Conservation (phyloP, 2,329 filamentous ascomycete genomes). For the Thermoascus crustaceus region DNA sequence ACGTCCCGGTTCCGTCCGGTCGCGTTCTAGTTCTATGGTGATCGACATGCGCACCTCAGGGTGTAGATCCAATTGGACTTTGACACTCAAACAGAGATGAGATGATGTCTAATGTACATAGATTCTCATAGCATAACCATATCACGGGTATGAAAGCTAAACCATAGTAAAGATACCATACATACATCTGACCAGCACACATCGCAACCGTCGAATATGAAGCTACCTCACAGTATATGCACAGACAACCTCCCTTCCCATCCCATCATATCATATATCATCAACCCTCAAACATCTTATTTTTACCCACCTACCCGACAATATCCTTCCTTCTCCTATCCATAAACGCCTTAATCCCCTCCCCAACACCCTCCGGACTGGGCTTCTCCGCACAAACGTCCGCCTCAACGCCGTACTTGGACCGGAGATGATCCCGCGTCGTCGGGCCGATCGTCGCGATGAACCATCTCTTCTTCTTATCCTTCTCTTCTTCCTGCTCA, state of each 20-base stretch:
- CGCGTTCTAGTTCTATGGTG: no score
- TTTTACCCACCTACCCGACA: not conserved
- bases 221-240: no score
- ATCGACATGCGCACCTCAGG: no score
- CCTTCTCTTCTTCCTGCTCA: slow-evolving; percentile 9
- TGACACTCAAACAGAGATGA: no score
- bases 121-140: no score
- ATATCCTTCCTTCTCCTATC: slow-evolving; percentile 7
- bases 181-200: no score
- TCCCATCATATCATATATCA: slow-evolving; percentile 48
- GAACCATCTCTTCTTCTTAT: slow-evolving; percentile 25
- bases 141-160: not conserved
- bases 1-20: no score
- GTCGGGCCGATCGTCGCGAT: slow-evolving; percentile 91
- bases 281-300: no score
- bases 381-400: slow-evolving; percentile 67
- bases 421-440: slow-evolving; percentile 63
- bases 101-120: no score
- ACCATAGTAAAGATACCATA: no score
- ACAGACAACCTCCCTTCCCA: slow-evolving; percentile 47
- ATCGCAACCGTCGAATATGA: no score
- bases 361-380: slow-evolving; percentile 68
- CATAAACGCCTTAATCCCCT: slow-evolving; percentile 54
- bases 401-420: slow-evolving; percentile 35
- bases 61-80: no score